Evolutionary conservation across 2,329 filamentous ascomycete species (phyloP), one percentile per base, ranked within the genome.

Genomic region (Diaporthe capsici): DNA sequence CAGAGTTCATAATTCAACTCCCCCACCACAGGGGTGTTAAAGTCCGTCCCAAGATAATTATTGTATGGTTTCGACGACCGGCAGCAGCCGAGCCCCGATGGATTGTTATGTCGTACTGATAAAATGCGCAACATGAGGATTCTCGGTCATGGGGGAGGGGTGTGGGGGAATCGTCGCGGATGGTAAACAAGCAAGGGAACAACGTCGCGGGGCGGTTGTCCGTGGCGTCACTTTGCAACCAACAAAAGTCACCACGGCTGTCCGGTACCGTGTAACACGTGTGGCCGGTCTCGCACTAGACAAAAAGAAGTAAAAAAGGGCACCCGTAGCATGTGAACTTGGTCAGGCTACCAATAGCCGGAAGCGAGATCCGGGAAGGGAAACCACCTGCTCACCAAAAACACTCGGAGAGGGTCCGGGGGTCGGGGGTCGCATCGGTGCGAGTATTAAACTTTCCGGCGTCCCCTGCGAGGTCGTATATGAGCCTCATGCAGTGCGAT

Each of bases 401-500:
- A 31, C 31, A 31, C 1, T 39, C 47, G 47, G 49, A 42, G 31
- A n/a, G n/a, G 65, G 65, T 25, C 65, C 22, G 47, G 65, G 65
- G 47, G 65, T 42, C 65, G 47, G 65, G 44, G 22, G 47, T 55
- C 47, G 34, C 49, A 70, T 51, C 65, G 20, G 65, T 53, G 65
- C 47, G 49, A 70, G 34, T 42, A 70, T 70, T 70, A 70, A 68
- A 70, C 49, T 70, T 70, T 55, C 65, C 65, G 47, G 47, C n/a
- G 31, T 31, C 17, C 65, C 65, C 49, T 55, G 65, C 49, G 47
- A 70, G 65, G 65, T 70, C 65, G 65, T 55, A 70, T 70, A 55
- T 70, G 65, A 70, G 65, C 49, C 65, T 70, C 65, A 70, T 70
- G 65, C 65, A 42, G 49, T 70, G 49, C 65, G 49, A 70, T 70